A percentile compares a stretch with the other conserved stretches of the same genome.
phyloP scores from a whole-genome alignment of 225 moss, liverwort and hornwort genomes.

The Antitrichia curtipendula region DNA sequence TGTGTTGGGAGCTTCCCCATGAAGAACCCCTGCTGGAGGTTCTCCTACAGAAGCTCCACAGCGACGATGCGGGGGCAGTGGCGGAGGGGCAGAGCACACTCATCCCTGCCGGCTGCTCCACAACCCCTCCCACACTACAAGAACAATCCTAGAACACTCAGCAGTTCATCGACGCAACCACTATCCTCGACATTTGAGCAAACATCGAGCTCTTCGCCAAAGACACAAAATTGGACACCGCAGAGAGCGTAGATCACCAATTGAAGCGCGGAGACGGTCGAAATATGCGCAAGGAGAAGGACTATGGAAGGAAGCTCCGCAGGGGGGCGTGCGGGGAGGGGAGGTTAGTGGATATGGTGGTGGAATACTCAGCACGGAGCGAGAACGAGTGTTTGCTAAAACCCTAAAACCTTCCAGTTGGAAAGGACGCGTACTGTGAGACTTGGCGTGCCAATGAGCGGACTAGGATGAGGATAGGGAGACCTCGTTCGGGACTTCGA shows the following conservation, averaged over 20 bases:
- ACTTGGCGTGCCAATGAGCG: neutral
- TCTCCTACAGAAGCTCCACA: slow-evolving; percentile 27
- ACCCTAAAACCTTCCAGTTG: slow-evolving; percentile 24
- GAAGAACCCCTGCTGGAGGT: neutral
- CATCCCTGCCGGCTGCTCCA: slow-evolving; percentile 26
- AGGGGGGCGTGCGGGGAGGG: no score
- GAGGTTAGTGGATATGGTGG: neutral
- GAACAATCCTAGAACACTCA: neutral
- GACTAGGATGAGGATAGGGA: slow-evolving; percentile 5
- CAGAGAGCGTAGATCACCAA: neutral
- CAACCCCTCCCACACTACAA: neutral
- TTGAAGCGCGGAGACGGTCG: neutral
- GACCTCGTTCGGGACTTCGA: neutral
- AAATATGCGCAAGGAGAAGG: neutral
- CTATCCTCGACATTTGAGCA: neutral
- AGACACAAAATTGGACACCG: neutral
- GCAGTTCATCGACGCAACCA: neutral
- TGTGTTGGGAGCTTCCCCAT: neutral
- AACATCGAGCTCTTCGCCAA: neutral
- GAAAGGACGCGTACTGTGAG: neutral
- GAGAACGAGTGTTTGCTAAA: neutral
- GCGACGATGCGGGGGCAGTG: slow-evolving; percentile 16
- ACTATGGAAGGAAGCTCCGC: neutral
- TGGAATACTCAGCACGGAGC: neutral
- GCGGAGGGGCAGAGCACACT: slow-evolving; percentile 33